Conservation (phyloP, 169 alveolate genomes). For the Plasmodium berghei region DNA sequence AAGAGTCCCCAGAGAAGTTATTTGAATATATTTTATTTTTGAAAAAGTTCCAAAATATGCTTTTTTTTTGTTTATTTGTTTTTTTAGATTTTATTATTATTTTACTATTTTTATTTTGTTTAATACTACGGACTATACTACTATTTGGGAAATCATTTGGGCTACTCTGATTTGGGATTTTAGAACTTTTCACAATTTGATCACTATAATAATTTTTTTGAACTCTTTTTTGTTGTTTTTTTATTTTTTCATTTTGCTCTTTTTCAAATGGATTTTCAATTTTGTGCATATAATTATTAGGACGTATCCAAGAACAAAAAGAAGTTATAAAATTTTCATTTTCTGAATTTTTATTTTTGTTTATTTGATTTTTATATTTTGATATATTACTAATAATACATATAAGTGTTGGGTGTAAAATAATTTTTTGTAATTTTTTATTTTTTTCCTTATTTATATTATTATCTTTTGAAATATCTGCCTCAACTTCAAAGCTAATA, state of each 20-base stretch:
- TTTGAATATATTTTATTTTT: slow-evolving; percentile 27
- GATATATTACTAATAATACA: slow-evolving; percentile 49
- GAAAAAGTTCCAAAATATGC: slow-evolving; percentile 34
- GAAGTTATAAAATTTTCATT: slow-evolving; percentile 26
- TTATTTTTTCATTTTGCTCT: not conserved
- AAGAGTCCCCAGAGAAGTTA: slow-evolving; percentile 45
- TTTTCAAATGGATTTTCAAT: not conserved
- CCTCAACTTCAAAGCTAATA: not conserved
- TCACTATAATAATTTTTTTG: not conserved
- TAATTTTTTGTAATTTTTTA: slow-evolving; percentile 7
- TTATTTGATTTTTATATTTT: slow-evolving; percentile 8
- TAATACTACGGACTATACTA: no score
- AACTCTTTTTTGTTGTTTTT: not conserved
- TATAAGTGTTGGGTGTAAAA: slow-evolving; percentile 49
- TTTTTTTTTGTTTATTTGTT: slow-evolving; percentile 1
- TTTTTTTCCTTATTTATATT: not conserved
- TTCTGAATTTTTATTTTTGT: slow-evolving; percentile 16
- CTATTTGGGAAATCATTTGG: no score
- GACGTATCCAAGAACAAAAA: slow-evolving; percentile 32
- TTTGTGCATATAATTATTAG: slow-evolving; percentile 8
- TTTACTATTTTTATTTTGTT: no score
- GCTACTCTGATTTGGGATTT: no score
- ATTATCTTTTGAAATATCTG: not conserved
- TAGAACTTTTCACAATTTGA: not conserved
- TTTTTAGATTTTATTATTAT: not conserved